A percentile compares a stretch with the other conserved stretches of the same genome.
Conservation (phyloP, 257 asterid genomes). For the Craterostigma plantagineum region DNA sequence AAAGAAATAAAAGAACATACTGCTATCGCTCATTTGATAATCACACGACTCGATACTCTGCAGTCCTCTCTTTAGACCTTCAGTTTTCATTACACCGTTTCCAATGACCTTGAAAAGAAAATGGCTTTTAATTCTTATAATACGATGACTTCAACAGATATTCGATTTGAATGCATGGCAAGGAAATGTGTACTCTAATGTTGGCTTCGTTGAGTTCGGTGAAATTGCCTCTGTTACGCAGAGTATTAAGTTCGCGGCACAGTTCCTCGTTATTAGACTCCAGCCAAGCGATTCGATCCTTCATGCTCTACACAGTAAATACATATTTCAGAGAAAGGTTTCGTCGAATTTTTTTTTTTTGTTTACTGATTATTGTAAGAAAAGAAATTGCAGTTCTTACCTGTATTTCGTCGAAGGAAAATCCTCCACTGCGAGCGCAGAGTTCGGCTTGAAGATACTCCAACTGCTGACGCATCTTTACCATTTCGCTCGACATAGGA, state of each 20-base stretch:
- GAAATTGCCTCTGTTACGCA: slow-evolving; percentile 36
- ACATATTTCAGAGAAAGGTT: background rate
- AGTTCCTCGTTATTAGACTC: slow-evolving; percentile 87
- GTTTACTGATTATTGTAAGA: background rate
- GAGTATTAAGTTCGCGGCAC: slow-evolving; percentile 61
- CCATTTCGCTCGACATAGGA: slow-evolving; percentile 85
- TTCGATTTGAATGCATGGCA: background rate
- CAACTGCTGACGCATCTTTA: slow-evolving; percentile 94
- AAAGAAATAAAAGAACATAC: slow-evolving; percentile 23
- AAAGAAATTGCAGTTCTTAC: slow-evolving; percentile 16
- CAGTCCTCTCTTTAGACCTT: slow-evolving; percentile 80
- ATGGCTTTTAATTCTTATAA: slow-evolving; percentile 2
- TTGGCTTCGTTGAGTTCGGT: slow-evolving; percentile 39
- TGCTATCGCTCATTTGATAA: slow-evolving; percentile 81
- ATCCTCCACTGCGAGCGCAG: slow-evolving; percentile 87
- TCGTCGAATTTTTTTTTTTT: no score
- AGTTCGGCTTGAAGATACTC: slow-evolving; percentile 93
- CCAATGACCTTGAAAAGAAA: slow-evolving; percentile 36
- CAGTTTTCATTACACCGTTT: slow-evolving; percentile 38
- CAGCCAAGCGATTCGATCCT: slow-evolving; percentile 78
- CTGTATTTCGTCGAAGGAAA: slow-evolving; percentile 82
- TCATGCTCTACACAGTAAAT: slow-evolving; percentile 55
- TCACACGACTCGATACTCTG: slow-evolving; percentile 85
- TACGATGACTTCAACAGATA: background rate
- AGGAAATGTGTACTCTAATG: slow-evolving; percentile 30